Evolutionary conservation across 2,329 filamentous ascomycete species (phyloP), one percentile per base, ranked within the genome.

Genomic region (Arthrobotrys musiformis): DNA sequence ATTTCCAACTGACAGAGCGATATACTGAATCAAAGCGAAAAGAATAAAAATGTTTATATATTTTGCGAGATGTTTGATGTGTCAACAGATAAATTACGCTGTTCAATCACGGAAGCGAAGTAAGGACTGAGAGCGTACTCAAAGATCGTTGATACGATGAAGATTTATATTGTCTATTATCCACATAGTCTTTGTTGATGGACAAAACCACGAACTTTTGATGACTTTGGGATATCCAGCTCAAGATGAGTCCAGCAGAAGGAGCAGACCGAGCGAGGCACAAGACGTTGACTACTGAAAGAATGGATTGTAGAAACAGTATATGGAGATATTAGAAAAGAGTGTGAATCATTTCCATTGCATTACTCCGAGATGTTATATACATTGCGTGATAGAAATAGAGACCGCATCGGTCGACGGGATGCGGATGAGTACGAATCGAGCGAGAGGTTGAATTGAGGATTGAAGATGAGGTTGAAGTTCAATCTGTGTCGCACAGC

Each of bases 21-120:
- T 22, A 58, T 35, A 48, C 13, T 7, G 26, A 24, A 35, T 9
- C 13, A 2, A n/a, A 2, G 8, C 4, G 19, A 42, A 1, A 9
- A 42, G 8, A 42, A 1, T 7, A 19, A 42, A 7, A 6, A 19
- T 17, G 40, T 42, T 42, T n/a, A n/a, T n/a, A n/a, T n/a, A n/a
- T n/a, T 42, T 42, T 15, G 35, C 17, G 40, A 19, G 44, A 24
- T 48, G n/a, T n/a, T n/a, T 13, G 37, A 56, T 78, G 68, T 78
- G 54, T 73, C 74, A 78, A 69, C 74, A 54, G 74, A 78, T 78
- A 78, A 73, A 78, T 77, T 78, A 78, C 74, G 74, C 67, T 67
- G 48, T 73, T 78, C 69, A 63, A 67, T 68, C 74, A 78, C 64
- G 74, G 69, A 69, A 73, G 74, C 62, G 61, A 63, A 46, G 19